Base-by-base conservation (phyloP, 768 basidiomycete genomes). In the Hydnomerulius pinastri region DNA sequence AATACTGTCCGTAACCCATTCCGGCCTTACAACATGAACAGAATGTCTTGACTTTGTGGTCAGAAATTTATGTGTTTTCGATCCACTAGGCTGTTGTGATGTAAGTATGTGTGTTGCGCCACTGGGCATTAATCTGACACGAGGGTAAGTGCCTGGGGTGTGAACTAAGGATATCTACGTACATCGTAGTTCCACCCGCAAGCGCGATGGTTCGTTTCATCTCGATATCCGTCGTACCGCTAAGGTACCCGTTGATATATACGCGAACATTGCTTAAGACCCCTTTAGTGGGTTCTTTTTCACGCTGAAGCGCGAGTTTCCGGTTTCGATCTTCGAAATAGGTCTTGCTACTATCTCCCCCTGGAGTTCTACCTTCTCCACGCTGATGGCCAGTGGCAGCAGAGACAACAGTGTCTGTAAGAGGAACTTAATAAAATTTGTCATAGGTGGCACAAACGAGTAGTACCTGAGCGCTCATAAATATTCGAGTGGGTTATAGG, bases 91-190 rank as follows among this genome's bases (percentile, higher is more conserved):
- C 46, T 77, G 78, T 55, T 82, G 80, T 6, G 89, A 90, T 8
- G 86, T 87, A 32, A 94, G 61, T 43, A 93, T 83, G 63, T 94
- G 91, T 6, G 91, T 92, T 39, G 85, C 85, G 9, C 78, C 77
- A 15, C 83, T 81, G 12, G 82, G 71, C 23, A 73, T 75, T 44
- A 67, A 68, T 54, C 87, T 90, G 58, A 9, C 10, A 2, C 20
- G 18, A 41, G 47, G 17, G 21, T 47, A 17, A 50, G 21, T 50
- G 18, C 50, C 46, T 50, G 17, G 53, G 47, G 53, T 46, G 48
- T 36, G 42, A 48, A 41, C 15, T 46, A 40, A 13, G 30, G 13
- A 36, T 8, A 38, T 25, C 24, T n/a, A 71, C 74, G 60, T 73
- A 92, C 91, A 83, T 51, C 6, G 81, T 70, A 30, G 71, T 71